phyloP scores from a whole-genome alignment of 768 basidiomycete species.

The Termitomyces sp. region DNA sequence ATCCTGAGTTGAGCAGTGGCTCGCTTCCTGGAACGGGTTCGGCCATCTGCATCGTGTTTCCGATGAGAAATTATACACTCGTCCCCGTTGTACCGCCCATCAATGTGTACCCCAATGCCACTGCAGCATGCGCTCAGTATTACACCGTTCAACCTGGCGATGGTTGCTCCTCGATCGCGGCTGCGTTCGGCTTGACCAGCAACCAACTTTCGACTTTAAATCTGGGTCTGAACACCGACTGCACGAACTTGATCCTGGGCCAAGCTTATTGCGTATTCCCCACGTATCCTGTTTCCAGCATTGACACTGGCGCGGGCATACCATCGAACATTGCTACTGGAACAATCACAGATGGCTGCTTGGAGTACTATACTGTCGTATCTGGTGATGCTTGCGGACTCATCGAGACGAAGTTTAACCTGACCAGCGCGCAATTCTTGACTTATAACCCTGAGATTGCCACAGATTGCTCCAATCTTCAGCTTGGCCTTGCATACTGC shows the following conservation, averaged over 20 bases:
- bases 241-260: background rate
- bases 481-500: background rate
- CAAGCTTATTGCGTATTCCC: background rate
- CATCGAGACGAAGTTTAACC: background rate
- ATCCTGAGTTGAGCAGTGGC: background rate
- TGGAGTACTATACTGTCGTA: background rate
- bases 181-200: background rate
- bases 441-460: background rate
- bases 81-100: background rate
- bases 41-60: background rate
- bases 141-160: background rate
- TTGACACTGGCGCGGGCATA: background rate
- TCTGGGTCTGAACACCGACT: background rate
- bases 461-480: background rate
- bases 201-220: background rate
- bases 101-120: background rate
- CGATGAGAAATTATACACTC: background rate
- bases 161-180: background rate
- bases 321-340: background rate
- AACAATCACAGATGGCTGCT: background rate
- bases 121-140: background rate
- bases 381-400: background rate
- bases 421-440: background rate
- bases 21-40: background rate
- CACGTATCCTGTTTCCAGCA: background rate